Evolutionary conservation across 306 rosid species (phyloP), one percentile per base, ranked within the genome.

Genomic region (Fragaria nilgerrensis): DNA sequence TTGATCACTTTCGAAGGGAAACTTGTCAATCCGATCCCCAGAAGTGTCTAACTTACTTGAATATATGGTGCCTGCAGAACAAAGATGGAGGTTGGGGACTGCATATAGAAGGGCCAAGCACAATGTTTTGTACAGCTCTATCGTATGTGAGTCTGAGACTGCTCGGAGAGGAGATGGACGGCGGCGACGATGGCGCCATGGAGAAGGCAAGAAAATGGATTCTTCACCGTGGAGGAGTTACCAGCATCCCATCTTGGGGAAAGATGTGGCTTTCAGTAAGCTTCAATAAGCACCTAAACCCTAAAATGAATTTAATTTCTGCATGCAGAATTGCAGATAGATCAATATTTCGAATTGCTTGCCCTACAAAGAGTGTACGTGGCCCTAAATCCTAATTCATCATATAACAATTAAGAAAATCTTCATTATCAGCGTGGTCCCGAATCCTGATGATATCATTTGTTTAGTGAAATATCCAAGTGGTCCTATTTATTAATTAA

Each of bases 41-140:
- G 41, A 0, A 14, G 52, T 48, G 52, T 49, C 55, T 14, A 48
- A 11, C 47, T 43, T 43, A 9, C 47, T 43, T 43, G 34, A 32
- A 32, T 27, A 27, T 27, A 27, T 9, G 13, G 47, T 7, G 47
- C 72, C 90, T 14, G 58, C 58, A 52, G 96, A 92, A 89, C 73
- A 34, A 72, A 76, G 97, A 92, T 85, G 96, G 97, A 52, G 97
- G 92, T 25, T 92, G 97, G 97, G 97, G 97, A 78, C 77, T 92
- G 63, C 97, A 92, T 53, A 89, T 92, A 80, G 97, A 89, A 79
- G 97, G 97, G 19, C 39, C 43, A 2, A 92, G 96, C 88, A 87
- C 87, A 43, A 92, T 90, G 97, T 84, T 92, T n/a, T 70, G 91
- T 49, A 90, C 92, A 53, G 83, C 78, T 66, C 84, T 92, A 3